Percentiles rank a stretch among this genome's conserved stretches.
These are phyloP conservation scores for Sarocladiaceae sp. DNA, from an alignment of 2,329 filamentous ascomycete genomes.

Conservation along the genomic window DNA sequence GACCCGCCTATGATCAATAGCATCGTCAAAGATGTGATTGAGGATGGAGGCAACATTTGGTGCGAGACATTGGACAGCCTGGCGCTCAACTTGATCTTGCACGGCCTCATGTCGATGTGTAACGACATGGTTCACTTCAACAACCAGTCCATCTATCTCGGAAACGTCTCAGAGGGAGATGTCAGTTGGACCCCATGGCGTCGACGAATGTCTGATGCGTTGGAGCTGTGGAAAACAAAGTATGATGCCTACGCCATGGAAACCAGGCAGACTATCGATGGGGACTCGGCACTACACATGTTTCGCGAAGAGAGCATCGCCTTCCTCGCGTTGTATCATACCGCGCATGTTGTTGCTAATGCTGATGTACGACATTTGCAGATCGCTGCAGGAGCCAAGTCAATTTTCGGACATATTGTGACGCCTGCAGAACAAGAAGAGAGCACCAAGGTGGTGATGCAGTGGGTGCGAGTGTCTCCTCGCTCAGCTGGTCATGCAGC, in stretches of 20 bases:
- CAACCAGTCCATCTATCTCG: conserved; percentile 5
- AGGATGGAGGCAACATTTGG: neutral
- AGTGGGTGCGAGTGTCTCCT: conserved; percentile 34
- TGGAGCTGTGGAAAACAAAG: conserved; percentile 54
- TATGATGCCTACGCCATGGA: conserved; percentile 44
- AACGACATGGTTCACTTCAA: conserved; percentile 47
- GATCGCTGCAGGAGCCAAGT: conserved; percentile 54
- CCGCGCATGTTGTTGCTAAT: conserved; percentile 51
- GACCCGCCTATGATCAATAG: neutral
- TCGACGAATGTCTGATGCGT: conserved; percentile 45
- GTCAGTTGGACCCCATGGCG: conserved; percentile 36
- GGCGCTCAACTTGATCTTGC: conserved; percentile 50
- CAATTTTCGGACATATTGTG: conserved; percentile 54
- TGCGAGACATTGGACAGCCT: conserved; percentile 39
- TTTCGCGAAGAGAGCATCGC: conserved; percentile 28
- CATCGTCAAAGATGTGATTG: neutral
- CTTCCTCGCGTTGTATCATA: conserved; percentile 53
- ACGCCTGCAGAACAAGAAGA: conserved; percentile 43
- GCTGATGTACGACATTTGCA: conserved; percentile 58
- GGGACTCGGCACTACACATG: neutral
- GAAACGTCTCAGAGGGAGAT: neutral
- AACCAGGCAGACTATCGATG: conserved; percentile 1
- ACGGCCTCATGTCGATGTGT: conserved; percentile 58
- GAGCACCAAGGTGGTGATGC: conserved; percentile 45
- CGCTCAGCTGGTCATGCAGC: conserved; percentile 26